Percentiles rank a stretch among this genome's conserved stretches.
These are phyloP conservation scores for Cladophialophora yegresii DNA, from an alignment of 2,329 filamentous ascomycete species.

Conservation along the genomic window DNA sequence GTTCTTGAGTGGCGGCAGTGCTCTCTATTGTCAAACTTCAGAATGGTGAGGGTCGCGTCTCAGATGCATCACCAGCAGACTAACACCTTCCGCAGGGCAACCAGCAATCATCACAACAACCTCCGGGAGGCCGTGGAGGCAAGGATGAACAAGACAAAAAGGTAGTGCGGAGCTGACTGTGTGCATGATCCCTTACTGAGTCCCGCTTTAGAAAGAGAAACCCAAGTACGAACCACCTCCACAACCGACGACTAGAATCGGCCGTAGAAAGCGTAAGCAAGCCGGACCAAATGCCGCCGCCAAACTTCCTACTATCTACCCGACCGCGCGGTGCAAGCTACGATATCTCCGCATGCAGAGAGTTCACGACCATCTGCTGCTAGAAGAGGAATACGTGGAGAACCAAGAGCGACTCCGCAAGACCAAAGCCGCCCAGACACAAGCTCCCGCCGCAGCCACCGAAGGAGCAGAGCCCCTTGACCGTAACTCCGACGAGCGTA, in stretches of 20 bases:
- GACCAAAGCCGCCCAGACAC: slow-evolving; percentile 74
- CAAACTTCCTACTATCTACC: slow-evolving; percentile 91
- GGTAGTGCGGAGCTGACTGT: slow-evolving; percentile 50
- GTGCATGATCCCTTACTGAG: slow-evolving; percentile 37
- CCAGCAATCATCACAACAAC: slow-evolving; percentile 78
- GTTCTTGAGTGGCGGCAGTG: neutral
- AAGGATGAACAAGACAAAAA: slow-evolving; percentile 93
- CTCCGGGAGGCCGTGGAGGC: slow-evolving; percentile 69
- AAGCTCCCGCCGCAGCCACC: slow-evolving; percentile 58
- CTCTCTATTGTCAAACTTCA: no score
- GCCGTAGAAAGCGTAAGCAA: slow-evolving; percentile 96
- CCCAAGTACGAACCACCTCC: slow-evolving; percentile 99
- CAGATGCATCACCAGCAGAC: neutral
- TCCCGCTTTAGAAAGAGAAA: slow-evolving; percentile 83
- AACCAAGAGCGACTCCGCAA: slow-evolving; percentile 96
- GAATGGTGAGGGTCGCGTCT: neutral
- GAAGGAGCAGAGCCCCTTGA: slow-evolving; percentile 75
- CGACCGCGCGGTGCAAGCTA: slow-evolving; percentile 95
- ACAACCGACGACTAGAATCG: slow-evolving; percentile 92
- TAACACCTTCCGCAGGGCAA: slow-evolving; percentile 44
- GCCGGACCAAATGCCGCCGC: slow-evolving; percentile 90
- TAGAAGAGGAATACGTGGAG: slow-evolving; percentile 98
- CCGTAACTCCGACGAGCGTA: slow-evolving; percentile 89
- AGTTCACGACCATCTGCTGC: slow-evolving; percentile 92
- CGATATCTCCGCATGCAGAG: slow-evolving; percentile 97